Percentiles rank a stretch among this genome's conserved stretches.
Evolutionary conservation across 176 grass and related monocot species (phyloP).

Genomic region (Musa schizocarpa): DNA sequence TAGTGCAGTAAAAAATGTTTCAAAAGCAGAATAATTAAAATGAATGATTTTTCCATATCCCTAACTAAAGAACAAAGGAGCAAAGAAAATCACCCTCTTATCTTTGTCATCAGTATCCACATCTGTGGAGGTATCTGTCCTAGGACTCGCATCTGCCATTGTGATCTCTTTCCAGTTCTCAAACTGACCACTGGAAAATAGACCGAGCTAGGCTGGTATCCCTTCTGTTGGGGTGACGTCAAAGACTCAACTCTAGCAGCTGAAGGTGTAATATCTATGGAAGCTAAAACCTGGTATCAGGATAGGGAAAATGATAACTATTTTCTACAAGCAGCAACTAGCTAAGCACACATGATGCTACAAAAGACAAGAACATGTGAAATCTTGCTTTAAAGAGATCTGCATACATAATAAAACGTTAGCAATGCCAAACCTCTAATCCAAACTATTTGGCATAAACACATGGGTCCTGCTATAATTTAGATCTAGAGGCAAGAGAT

Average conservation of each 20-base stretch:
- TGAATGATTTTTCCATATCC: not conserved
- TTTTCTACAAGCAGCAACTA: not conserved
- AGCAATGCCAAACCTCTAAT: not conserved
- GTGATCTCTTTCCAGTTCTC: slow-evolving; percentile 1
- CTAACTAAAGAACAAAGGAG: not conserved
- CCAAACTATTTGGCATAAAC: not conserved
- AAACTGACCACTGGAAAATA: slow-evolving; percentile 12
- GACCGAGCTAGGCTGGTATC: not conserved
- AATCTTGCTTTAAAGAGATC: not conserved
- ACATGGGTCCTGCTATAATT: not conserved
- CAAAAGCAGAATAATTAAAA: not conserved
- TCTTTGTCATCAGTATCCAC: slow-evolving; percentile 20
- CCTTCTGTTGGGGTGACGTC: slow-evolving; percentile 14
- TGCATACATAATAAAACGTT: not conserved
- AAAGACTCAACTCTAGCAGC: slow-evolving; percentile 18
- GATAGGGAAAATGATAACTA: not conserved
- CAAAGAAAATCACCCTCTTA: slow-evolving; percentile 7
- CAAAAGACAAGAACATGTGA: not conserved
- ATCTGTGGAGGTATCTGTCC: slow-evolving; percentile 20
- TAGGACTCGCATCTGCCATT: slow-evolving; percentile 18
- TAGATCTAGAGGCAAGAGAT: not conserved
- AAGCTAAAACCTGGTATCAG: slow-evolving; percentile 1
- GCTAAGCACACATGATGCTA: not conserved
- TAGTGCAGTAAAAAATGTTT: too few relatives aligned
- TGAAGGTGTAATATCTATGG: slow-evolving; percentile 2